phyloP scores from a whole-genome alignment of 1,284 basidiomycete species.

The Vanrija humicola region DNA sequence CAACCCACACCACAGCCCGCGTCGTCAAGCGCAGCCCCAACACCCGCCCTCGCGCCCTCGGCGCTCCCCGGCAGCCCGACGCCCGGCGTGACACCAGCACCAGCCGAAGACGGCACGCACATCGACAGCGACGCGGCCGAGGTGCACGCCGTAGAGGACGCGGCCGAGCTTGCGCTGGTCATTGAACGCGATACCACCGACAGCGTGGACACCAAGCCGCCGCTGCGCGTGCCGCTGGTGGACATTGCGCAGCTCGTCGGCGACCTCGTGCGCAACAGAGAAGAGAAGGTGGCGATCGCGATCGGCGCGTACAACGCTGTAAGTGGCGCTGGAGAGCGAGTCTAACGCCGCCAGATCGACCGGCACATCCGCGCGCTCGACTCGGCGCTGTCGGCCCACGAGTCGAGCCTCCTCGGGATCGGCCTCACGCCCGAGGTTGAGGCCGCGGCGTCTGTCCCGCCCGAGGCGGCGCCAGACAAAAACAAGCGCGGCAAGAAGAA shows the following conservation, averaged over 20 bases:
- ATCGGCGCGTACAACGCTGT: conserved; percentile 52
- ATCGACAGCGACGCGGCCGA: not conserved
- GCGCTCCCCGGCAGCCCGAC: not conserved
- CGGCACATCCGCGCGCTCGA: conserved; percentile 54
- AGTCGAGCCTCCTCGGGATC: conserved; percentile 43
- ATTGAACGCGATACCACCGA: not conserved
- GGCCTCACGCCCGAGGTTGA: not conserved
- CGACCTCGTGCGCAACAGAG: conserved; percentile 48
- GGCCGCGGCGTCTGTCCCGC: conserved; percentile 16
- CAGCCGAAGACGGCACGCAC: not conserved
- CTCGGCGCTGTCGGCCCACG: conserved; percentile 45
- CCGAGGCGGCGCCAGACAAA: conserved; percentile 8
- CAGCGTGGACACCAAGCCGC: not conserved
- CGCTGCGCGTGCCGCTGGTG: conserved; percentile 20
- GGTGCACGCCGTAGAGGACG: conserved; percentile 1
- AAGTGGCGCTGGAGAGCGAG: conserved; percentile 7
- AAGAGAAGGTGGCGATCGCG: conserved; percentile 54
- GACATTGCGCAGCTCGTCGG: conserved; percentile 39
- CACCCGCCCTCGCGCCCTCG: not conserved
- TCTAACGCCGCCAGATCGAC: conserved; percentile 45
- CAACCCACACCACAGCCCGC: too few relatives aligned
- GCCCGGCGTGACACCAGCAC: not conserved
- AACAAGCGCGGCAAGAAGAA: conserved; percentile 13
- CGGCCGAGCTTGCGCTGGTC: not conserved
- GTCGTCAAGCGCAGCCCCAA: too few relatives aligned